phyloP scores from a whole-genome alignment of 768 basidiomycete species.

The Crepidotus variabilis region DNA sequence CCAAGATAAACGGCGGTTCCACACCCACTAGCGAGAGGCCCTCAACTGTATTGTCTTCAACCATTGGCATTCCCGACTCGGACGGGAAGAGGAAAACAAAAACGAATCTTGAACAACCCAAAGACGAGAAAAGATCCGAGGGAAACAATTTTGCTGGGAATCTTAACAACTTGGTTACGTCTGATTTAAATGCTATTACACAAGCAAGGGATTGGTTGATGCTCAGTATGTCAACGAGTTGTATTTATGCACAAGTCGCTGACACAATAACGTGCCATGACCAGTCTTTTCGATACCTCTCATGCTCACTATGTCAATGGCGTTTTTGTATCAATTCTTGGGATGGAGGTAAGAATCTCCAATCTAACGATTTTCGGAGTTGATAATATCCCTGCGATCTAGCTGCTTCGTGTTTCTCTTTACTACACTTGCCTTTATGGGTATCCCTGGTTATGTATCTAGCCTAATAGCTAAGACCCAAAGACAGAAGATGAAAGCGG shows the following conservation, averaged over 20 bases:
- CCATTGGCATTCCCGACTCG: not conserved
- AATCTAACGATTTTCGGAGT: too few relatives aligned
- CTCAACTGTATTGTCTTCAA: not conserved
- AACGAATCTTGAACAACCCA: not conserved
- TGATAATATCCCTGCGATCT: too few relatives aligned
- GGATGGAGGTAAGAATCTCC: slow-evolving; percentile 35
- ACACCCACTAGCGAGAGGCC: not conserved
- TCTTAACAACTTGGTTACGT: slow-evolving; percentile 54
- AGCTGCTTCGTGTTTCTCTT: too few relatives aligned
- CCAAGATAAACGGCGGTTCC: slow-evolving; percentile 9
- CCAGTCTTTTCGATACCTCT: slow-evolving; percentile 26
- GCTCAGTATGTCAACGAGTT: slow-evolving; percentile 6
- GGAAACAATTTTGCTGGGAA: slow-evolving; percentile 58
- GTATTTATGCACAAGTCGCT: not conserved
- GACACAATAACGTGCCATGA: too few relatives aligned
- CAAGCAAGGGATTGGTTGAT: slow-evolving; percentile 18
- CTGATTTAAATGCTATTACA: slow-evolving; percentile 29
- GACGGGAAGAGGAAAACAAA: slow-evolving; percentile 1
- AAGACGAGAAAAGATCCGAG: slow-evolving; percentile 1
- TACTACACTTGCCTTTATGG: not conserved
- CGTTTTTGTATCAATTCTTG: slow-evolving; percentile 37
- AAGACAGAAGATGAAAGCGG: not conserved
- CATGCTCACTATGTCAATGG: slow-evolving; percentile 22
- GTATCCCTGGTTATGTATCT: not conserved
- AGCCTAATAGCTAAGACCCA: not conserved